Evolutionary conservation across 345 rosid species (phyloP).

Genomic region (Capsella bursapastoris): DNA sequence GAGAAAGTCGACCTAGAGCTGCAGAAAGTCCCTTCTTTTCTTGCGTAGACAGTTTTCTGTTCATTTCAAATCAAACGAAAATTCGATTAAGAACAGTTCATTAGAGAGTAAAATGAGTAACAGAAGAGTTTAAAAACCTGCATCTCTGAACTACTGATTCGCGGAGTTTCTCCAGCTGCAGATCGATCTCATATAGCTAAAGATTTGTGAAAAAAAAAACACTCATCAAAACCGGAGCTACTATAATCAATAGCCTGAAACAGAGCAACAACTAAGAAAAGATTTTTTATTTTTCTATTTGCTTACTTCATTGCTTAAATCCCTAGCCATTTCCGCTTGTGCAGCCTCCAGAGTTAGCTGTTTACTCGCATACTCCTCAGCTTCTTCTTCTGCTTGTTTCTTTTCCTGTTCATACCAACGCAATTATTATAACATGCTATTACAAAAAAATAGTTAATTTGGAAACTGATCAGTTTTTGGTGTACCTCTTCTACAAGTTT

Average conservation of each 20-base stretch:
- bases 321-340: constrained; percentile 60
- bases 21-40: constrained; percentile 69
- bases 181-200: constrained; percentile 69
- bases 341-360: constrained; percentile 64
- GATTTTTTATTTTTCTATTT: background rate
- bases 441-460: background rate
- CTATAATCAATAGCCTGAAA: constrained; percentile 3
- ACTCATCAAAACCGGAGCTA: constrained; percentile 1
- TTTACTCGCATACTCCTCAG: constrained; percentile 50
- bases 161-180: constrained; percentile 63
- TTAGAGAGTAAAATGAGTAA: constrained; percentile 8
- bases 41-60: constrained; percentile 67
- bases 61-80: constrained; percentile 17
- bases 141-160: constrained; percentile 64
- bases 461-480: background rate
- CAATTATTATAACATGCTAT: constrained; percentile 5
- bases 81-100: background rate
- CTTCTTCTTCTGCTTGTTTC: constrained; percentile 60
- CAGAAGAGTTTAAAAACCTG: constrained; percentile 51
- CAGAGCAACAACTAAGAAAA: background rate
- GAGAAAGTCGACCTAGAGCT: constrained; percentile 60
- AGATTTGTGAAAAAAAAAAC: constrained; percentile 11
- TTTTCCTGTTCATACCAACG: constrained; percentile 55
- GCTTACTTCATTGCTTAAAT: constrained; percentile 69
- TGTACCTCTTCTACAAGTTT: constrained; percentile 79